A percentile compares a stretch with the other conserved stretches of the same genome.
Evolutionary conservation across 2,329 filamentous ascomycete genomes (phyloP).

Genomic region (Fusarium brevicatenulatum): DNA sequence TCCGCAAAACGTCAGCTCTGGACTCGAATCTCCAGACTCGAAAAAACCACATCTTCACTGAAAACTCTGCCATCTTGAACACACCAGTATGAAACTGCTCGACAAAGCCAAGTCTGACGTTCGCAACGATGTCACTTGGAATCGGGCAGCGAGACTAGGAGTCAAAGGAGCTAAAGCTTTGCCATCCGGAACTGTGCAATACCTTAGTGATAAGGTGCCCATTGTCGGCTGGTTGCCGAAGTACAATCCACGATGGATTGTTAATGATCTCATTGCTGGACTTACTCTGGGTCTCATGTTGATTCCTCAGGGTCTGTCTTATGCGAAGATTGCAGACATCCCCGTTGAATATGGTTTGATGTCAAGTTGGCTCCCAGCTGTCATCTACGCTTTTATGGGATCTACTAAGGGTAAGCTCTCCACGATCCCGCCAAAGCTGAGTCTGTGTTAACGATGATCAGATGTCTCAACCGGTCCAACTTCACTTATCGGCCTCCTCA

Average conservation of each 20-base stretch:
- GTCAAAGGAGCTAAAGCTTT: slow-evolving; percentile 46
- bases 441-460: slow-evolving; percentile 34
- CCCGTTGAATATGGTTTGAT: slow-evolving; percentile 69
- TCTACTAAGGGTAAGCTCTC: slow-evolving; percentile 64
- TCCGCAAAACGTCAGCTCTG: not conserved
- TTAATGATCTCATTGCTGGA: slow-evolving; percentile 70
- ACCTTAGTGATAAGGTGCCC: slow-evolving; percentile 69
- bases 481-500: slow-evolving; percentile 71
- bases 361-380: slow-evolving; percentile 67
- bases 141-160: slow-evolving; percentile 31
- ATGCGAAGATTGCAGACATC: slow-evolving; percentile 70
- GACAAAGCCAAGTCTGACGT: slow-evolving; percentile 35
- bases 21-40: not conserved
- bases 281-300: slow-evolving; percentile 69
- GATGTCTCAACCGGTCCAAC: slow-evolving; percentile 72
- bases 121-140: slow-evolving; percentile 40
- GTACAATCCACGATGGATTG: slow-evolving; percentile 69
- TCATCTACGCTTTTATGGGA: slow-evolving; percentile 68
- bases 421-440: no score
- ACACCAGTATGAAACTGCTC: slow-evolving; percentile 35
- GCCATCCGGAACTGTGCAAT: slow-evolving; percentile 64
- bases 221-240: slow-evolving; percentile 71
- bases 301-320: slow-evolving; percentile 70
- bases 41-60: not conserved
- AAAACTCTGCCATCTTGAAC: not conserved